A percentile compares a stretch with the other conserved stretches of the same genome.
These are phyloP conservation scores for Uronychia binucleata DNA, from an alignment of 73 alveolate species.

Conservation along the genomic window DNA sequence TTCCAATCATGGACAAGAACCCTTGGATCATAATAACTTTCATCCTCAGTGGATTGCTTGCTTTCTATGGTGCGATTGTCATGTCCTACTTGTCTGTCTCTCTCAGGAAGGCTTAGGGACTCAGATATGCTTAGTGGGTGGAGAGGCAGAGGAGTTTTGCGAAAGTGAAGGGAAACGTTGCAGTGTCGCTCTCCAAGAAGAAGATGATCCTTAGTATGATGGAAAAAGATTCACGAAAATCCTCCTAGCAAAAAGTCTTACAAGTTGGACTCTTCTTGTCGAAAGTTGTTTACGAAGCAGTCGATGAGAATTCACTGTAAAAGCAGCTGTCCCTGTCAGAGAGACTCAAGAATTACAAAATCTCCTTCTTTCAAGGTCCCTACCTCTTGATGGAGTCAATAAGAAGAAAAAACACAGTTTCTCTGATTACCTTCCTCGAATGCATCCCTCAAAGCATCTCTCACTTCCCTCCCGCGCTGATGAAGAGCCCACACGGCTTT, in stretches of 20 bases:
- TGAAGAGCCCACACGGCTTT: background rate
- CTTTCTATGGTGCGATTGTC: conserved; percentile 2
- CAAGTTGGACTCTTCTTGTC: conserved; percentile 5
- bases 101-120: background rate
- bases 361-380: conserved; percentile 36
- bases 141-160: conserved; percentile 14
- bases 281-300: background rate
- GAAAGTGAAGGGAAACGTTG: background rate
- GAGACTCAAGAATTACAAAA: background rate
- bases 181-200: background rate
- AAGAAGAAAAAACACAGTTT: conserved; percentile 14
- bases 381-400: conserved; percentile 1
- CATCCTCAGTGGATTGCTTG: background rate
- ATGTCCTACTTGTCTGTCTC: background rate
- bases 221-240: background rate
- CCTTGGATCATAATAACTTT: background rate
- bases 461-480: conserved; percentile 1
- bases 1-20: background rate
- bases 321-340: background rate
- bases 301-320: background rate
- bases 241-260: background rate
- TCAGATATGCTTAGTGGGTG: background rate
- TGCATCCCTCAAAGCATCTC: conserved; percentile 6
- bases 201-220: background rate
- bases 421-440: conserved; percentile 3